These are phyloP conservation scores for Thielaviopsis ethacetica DNA, from an alignment of 2,329 filamentous ascomycete genomes.

Conservation along the genomic window DNA sequence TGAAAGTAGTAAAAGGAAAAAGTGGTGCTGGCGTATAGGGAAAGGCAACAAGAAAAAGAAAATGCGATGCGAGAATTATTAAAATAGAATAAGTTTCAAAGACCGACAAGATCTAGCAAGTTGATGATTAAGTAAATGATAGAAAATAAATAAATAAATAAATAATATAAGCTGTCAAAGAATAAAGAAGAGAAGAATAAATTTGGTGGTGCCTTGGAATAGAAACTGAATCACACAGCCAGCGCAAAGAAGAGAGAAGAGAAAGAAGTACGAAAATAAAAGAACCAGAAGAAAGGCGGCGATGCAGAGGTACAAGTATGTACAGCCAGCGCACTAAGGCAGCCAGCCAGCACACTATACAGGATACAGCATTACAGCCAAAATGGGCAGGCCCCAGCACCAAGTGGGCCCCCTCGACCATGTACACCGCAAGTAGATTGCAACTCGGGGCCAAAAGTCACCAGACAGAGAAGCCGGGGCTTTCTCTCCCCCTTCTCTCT, in stretches of 20 bases:
- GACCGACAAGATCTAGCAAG: background rate
- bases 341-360: too few relatives aligned
- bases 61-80: background rate
- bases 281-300: background rate
- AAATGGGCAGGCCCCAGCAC: background rate
- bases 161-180: background rate
- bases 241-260: background rate
- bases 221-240: background rate
- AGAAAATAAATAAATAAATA: background rate
- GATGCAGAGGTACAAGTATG: background rate
- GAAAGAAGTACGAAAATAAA: conserved; percentile 1
- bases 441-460: background rate
- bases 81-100: background rate
- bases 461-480: background rate
- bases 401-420: background rate
- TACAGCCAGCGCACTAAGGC: background rate
- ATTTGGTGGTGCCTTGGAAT: background rate
- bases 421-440: background rate
- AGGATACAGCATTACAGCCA: too few relatives aligned
- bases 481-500: background rate
- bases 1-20: too few relatives aligned
- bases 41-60: background rate
- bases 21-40: too few relatives aligned
- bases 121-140: background rate
- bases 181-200: background rate